Base-by-base conservation (phyloP, 164 flowering plant species). In the Magnolia officinalis region DNA sequence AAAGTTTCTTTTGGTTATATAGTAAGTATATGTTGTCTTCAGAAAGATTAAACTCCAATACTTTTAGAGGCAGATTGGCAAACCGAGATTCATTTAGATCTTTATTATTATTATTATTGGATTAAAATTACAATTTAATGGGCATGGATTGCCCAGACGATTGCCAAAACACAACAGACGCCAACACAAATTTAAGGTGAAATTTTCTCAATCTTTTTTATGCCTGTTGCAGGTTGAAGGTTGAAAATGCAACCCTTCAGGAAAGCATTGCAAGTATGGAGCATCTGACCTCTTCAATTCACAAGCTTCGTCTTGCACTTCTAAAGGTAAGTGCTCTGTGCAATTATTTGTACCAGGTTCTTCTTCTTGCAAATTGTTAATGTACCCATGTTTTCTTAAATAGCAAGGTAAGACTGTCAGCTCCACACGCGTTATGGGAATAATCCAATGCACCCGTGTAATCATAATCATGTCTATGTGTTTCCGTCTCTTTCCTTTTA, bases 231-330 rank as follows among this genome's bases (percentile, higher is more conserved):
- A 96, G 99, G 84, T 80, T 96, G 87, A 90, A 85, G 86, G 83
- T 96, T 76, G 99, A 96, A 82, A 88, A 90, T 89, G 98, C 98
- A 55, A 88, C 90, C 52, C 90, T 96, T 45, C 91, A 83, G 81
- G 99, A 96, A 79, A 89, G 93, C 83, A 83, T 93, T 77, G 90
- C 87, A 78, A 89, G 91, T 51, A 82, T 94, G 88, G 94, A 88
- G 77, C 97, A 89, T 82, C 80, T 96, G 77, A 93, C 88, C 29
- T 85, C 89, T 73, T 80, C 91, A 64, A 77, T 93, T 81, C 92
- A 84, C 67, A 89, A 88, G 78, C 94, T 91, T 64, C 97, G 94
- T 29, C 80, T 88, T 67, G 86, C 90, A 6, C 92, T 96, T 66
- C 13, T 85, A 18, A 88, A 92, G 99, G 99, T 94, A 63, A 67